Percentiles rank a stretch among this genome's conserved stretches.
Evolutionary conservation across 1,284 basidiomycete genomes (phyloP).

Genomic region (Serendipita sp.): DNA sequence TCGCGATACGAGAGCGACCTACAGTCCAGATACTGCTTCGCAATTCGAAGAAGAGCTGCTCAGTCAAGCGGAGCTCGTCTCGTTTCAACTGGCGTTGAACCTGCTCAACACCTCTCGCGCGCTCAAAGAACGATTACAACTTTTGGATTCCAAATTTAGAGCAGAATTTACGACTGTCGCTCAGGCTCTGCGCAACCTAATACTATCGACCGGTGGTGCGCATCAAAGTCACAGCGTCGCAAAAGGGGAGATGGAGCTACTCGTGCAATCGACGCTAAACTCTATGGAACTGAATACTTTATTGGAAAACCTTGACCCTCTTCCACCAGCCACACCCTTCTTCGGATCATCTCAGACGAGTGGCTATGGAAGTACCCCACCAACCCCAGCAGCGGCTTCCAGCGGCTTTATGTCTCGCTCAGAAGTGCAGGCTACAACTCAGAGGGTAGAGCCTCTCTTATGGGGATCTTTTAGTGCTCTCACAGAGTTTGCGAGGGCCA

Average conservation of each 20-base stretch:
- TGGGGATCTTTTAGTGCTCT: slow-evolving; percentile 44
- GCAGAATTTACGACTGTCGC: slow-evolving; percentile 44
- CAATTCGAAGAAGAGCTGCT: slow-evolving; percentile 5
- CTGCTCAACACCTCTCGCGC: slow-evolving; percentile 63
- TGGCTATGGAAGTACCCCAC: not conserved
- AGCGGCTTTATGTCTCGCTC: not conserved
- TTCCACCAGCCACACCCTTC: slow-evolving; percentile 25
- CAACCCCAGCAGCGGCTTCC: not conserved
- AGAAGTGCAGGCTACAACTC: not conserved
- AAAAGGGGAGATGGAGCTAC: slow-evolving; percentile 53
- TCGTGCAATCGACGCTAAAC: slow-evolving; percentile 73
- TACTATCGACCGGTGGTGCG: slow-evolving; percentile 38
- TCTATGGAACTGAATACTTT: slow-evolving; percentile 59
- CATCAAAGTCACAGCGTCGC: slow-evolving; percentile 39
- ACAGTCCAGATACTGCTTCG: slow-evolving; percentile 14
- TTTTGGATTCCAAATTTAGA: slow-evolving; percentile 58
- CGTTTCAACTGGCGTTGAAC: slow-evolving; percentile 72
- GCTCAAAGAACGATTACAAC: slow-evolving; percentile 47
- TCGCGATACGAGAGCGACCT: slow-evolving; percentile 12
- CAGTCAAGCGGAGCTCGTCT: slow-evolving; percentile 21
- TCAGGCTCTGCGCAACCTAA: slow-evolving; percentile 38
- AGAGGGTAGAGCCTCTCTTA: slow-evolving; percentile 32
- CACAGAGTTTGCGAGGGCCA: slow-evolving; percentile 51
- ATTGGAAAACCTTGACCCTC: slow-evolving; percentile 32
- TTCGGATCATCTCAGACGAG: slow-evolving; percentile 14